A percentile compares a stretch with the other conserved stretches of the same genome.
phyloP scores from a whole-genome alignment of 2,329 filamentous ascomycete genomes.

The Fusarium tuaranense region DNA sequence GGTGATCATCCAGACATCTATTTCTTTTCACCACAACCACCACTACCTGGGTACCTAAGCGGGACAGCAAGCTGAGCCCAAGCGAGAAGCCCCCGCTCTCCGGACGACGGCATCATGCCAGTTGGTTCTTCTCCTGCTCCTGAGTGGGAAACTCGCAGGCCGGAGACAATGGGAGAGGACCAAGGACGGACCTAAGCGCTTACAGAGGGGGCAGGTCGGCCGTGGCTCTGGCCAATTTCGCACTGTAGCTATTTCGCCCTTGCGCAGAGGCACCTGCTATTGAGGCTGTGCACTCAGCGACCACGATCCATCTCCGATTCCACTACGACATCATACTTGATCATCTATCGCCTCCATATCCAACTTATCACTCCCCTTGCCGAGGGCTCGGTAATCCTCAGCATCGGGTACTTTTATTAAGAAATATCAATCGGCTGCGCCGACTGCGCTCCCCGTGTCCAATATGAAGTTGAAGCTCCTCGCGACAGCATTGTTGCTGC shows the following conservation, averaged over 20 bases:
- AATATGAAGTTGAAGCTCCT: constrained; percentile 44
- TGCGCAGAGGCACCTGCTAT: neutral
- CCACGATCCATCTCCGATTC: constrained; percentile 23
- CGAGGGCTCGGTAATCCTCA: constrained; percentile 4
- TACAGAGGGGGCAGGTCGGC: neutral
- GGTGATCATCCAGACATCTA: constrained; percentile 1
- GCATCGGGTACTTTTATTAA: constrained; percentile 5
- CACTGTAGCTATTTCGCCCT: constrained; percentile 1
- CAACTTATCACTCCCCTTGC: constrained; percentile 5
- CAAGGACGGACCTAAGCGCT: neutral
- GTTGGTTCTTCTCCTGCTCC: neutral
- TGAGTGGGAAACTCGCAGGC: neutral
- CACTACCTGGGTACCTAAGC: neutral
- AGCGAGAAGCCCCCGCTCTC: neutral
- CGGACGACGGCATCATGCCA: constrained; percentile 5
- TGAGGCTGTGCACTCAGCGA: constrained; percentile 4
- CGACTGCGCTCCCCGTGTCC: constrained; percentile 7
- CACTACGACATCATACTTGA: constrained; percentile 27
- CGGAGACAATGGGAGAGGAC: neutral
- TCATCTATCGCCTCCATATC: constrained; percentile 8
- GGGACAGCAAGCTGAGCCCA: neutral
- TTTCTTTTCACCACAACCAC: neutral
- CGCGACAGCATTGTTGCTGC: constrained; percentile 41
- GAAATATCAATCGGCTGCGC: constrained; percentile 4
- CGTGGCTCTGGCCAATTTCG: neutral